Percentiles rank a stretch among this genome's conserved stretches.
phyloP scores from a whole-genome alignment of 1,284 basidiomycete species.

The Trichosporon faecale region DNA sequence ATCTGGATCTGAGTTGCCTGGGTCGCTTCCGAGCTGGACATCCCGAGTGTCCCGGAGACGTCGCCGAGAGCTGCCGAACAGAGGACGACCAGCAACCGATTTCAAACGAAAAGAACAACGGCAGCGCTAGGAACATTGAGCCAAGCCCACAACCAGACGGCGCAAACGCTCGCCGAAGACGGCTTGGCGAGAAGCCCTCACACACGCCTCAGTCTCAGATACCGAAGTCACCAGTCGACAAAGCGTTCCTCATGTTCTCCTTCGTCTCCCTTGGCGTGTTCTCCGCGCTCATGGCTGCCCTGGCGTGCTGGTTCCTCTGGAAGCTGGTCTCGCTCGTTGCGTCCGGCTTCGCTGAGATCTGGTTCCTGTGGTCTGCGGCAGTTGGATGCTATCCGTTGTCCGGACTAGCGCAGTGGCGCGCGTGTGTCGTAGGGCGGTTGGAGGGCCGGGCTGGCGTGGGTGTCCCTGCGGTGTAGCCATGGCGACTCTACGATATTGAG shows the following conservation, averaged over 20 bases:
- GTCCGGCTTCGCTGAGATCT: background rate
- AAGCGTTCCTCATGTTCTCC: background rate
- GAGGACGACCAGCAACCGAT: too few relatives aligned
- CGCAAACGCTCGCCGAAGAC: too few relatives aligned
- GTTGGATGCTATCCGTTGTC: background rate
- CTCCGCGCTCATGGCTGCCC: background rate
- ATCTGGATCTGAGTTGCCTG: background rate
- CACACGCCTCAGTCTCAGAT: background rate
- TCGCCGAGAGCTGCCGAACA: too few relatives aligned
- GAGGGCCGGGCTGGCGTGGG: too few relatives aligned
- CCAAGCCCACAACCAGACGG: too few relatives aligned
- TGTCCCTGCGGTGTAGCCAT: too few relatives aligned
- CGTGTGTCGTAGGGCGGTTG: background rate
- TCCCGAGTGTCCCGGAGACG: background rate
- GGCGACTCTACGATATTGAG: too few relatives aligned
- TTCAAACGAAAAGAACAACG: too few relatives aligned
- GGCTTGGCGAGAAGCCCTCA: too few relatives aligned
- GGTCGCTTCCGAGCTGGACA: background rate
- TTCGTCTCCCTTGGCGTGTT: background rate
- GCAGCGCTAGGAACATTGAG: too few relatives aligned
- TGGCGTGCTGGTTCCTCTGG: background rate
- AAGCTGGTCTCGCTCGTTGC: background rate
- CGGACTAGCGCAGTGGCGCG: background rate
- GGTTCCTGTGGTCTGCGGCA: background rate
- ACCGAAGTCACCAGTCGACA: background rate